phyloP scores from a whole-genome alignment of 129 eudicot species.

The Silybum marianum region DNA sequence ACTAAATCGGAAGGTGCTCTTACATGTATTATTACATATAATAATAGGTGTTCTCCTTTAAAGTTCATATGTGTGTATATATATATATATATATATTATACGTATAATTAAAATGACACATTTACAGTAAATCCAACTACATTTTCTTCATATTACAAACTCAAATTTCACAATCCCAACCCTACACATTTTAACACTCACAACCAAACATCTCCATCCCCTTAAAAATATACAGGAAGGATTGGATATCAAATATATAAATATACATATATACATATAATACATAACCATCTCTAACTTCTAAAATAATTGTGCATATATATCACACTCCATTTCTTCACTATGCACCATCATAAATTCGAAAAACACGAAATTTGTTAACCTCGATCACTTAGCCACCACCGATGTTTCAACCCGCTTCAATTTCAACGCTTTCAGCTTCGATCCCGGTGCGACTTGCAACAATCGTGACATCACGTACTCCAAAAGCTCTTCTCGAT shows the following conservation, averaged over 20 bases:
- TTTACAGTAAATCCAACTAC: slow-evolving; percentile 1
- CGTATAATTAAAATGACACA: too few species aligned
- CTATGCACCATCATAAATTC: background rate
- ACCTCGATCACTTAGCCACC: slow-evolving; percentile 8
- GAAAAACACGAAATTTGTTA: background rate
- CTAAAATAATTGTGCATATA: background rate
- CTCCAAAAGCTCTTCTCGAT: slow-evolving; percentile 81
- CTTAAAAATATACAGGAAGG: slow-evolving; percentile 25
- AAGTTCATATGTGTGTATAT: too few species aligned
- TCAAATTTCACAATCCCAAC: slow-evolving; percentile 10
- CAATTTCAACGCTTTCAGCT: slow-evolving; percentile 35
- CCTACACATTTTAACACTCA: too few species aligned
- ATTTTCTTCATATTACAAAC: slow-evolving; percentile 7
- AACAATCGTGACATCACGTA: slow-evolving; percentile 86
- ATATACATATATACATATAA: slow-evolving; percentile 15
- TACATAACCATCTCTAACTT: slow-evolving; percentile 25
- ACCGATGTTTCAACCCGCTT: slow-evolving; percentile 36
- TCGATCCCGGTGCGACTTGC: slow-evolving; percentile 45
- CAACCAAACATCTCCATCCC: slow-evolving; percentile 19
- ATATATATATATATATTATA: too few species aligned
- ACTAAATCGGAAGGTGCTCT: too few species aligned
- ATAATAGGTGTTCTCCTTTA: too few species aligned
- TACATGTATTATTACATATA: too few species aligned
- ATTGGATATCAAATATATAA: background rate
- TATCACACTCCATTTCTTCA: background rate